Base-by-base conservation (phyloP, 2,329 filamentous ascomycete genomes). In the Aureobasidium sp. region DNA sequence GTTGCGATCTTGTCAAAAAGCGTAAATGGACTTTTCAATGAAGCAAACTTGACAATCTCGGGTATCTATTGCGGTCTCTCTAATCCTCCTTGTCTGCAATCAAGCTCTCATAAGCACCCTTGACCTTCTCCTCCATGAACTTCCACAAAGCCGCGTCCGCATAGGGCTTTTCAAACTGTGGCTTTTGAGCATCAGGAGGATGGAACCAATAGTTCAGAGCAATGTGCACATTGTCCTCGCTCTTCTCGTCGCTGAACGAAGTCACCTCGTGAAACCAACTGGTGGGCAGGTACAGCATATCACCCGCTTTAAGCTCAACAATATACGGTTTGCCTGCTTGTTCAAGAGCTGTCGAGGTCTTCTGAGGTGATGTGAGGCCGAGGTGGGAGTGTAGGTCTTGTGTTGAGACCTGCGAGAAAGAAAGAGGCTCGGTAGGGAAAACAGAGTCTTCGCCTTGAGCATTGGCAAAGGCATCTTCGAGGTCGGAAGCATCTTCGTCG, bases 171-270 rank as follows among this genome's bases (percentile, higher is more conserved):
- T 62, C 50, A 41, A 56, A 55, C 23, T 42, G 39, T 1, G 12
- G 9, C 26, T 5, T 29, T 10, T 4, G 17, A 23, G 46, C 34
- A 51, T 62, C 51, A 10, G 60, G 60, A 56, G 60, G 60, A 41
- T 62, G 60, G 23, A 62, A 62, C 60, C 60, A 62, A 34, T 62
- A 62, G 9, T 62, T 62, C 1, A 62, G n/a, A 9, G 60, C 60
- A 27, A 62, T 56, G 34, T 62, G 60, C 10, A 62, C 26, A 23
- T 55, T 51, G 6, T 48, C 60, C 1, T 17, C 42, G 1, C 46
- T 39, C 3, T 27, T 12, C 12, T 36, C 47, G 9, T 62, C 50
- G 7, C 42, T 50, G 6, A 62, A 62, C 1, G 41, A 48, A 1
- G 60, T 62, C 0, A 62, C 60, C 23, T 62, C 60, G 23, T 62